Conservation (phyloP, 805 yeast genomes). For the Candida orba region DNA sequence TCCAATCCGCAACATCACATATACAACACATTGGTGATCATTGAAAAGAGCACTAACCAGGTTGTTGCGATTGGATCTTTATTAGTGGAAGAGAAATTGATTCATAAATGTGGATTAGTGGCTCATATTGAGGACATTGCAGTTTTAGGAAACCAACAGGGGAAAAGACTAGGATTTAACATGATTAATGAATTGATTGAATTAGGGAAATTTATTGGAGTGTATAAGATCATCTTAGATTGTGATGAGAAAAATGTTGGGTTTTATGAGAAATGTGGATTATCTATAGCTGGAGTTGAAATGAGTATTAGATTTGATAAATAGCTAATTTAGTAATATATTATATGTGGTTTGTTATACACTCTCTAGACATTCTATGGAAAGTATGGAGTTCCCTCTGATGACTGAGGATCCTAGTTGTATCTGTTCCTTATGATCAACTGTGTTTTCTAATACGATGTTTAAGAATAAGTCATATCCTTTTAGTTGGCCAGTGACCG, state of each 20-base stretch:
- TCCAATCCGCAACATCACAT: constrained; percentile 23
- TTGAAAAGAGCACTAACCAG: constrained; percentile 33
- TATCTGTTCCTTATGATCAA: constrained; percentile 35
- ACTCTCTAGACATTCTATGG: constrained; percentile 43
- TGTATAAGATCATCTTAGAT: constrained; percentile 86
- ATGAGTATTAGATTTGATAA: constrained; percentile 47
- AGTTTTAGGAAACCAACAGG: constrained; percentile 68
- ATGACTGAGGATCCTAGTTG: constrained; percentile 65
- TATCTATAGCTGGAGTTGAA: constrained; percentile 54
- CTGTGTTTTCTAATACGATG: constrained; percentile 62
- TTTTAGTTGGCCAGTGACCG: constrained; percentile 69
- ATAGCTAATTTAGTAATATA: background rate
- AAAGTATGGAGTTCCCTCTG: constrained; percentile 72
- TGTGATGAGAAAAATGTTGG: constrained; percentile 77
- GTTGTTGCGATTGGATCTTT: constrained; percentile 84
- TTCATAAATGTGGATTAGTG: constrained; percentile 77
- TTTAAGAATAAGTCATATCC: constrained; percentile 79
- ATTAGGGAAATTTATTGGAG: constrained; percentile 54
- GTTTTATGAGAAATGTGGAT: constrained; percentile 88
- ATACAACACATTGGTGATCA: constrained; percentile 67
- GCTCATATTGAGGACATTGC: constrained; percentile 97
- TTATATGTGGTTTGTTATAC: constrained; percentile 8
- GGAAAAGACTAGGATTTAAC: constrained; percentile 67
- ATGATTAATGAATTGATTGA: constrained; percentile 56
- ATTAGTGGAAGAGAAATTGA: constrained; percentile 71